Evolutionary conservation across 345 rosid species (phyloP).

Genomic region (Salix exigua): DNA sequence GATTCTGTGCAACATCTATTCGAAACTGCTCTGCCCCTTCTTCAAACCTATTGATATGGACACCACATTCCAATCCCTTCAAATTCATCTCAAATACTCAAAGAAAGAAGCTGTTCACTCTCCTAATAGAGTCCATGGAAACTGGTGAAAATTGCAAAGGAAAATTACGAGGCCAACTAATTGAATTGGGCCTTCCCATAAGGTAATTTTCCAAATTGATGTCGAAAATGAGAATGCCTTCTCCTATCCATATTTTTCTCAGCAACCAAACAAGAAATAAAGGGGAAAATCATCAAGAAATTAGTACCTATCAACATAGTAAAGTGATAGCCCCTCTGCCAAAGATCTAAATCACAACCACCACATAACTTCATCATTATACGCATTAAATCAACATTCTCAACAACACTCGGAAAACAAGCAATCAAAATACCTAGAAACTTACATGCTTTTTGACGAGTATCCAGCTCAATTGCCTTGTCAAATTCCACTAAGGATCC

Average conservation of each 20-base stretch:
- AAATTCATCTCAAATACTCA: not conserved
- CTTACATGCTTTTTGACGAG: slow-evolving; percentile 82
- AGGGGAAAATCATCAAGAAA: not conserved
- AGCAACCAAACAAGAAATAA: slow-evolving; percentile 2
- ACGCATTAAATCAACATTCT: not conserved
- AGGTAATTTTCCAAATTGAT: not conserved
- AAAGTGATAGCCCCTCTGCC: slow-evolving; percentile 70
- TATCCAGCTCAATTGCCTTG: slow-evolving; percentile 69
- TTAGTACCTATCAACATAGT: slow-evolving; percentile 55
- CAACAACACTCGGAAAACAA: not conserved
- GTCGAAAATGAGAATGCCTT: not conserved
- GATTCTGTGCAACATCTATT: slow-evolving; percentile 85
- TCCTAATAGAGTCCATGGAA: not conserved
- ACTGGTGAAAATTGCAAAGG: not conserved
- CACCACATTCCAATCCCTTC: slow-evolving; percentile 11
- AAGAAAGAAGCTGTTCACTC: not conserved
- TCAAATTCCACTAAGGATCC: slow-evolving; percentile 75
- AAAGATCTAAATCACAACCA: slow-evolving; percentile 42
- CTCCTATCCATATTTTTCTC: not conserved
- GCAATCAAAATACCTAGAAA: slow-evolving; percentile 6
- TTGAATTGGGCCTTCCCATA: not conserved
- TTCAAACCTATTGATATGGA: slow-evolving; percentile 52
- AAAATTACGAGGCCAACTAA: not conserved
- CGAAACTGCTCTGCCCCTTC: slow-evolving; percentile 90
- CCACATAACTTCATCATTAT: not conserved